Percentiles rank a stretch among this genome's conserved stretches.
Conservation (phyloP, 805 yeast genomes). For the Candida broadrunensis region DNA sequence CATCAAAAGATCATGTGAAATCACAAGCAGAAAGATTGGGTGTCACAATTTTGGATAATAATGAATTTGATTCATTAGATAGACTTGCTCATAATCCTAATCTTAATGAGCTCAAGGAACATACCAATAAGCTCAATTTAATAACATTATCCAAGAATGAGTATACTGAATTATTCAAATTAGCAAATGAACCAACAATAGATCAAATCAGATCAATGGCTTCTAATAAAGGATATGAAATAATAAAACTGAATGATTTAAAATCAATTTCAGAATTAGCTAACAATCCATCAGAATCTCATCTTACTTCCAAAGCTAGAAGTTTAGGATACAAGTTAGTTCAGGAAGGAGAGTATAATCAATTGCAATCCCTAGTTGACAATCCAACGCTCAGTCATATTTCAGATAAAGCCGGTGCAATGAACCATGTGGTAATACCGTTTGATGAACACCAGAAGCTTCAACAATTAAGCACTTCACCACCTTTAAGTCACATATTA, state of each 20-base stretch:
- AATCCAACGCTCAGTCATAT: conserved; percentile 16
- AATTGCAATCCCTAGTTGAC: background rate
- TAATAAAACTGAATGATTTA: conserved; percentile 11
- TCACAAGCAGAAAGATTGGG: conserved; percentile 13
- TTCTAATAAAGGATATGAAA: conserved; percentile 4
- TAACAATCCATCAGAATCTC: conserved; percentile 17
- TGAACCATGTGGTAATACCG: conserved; percentile 15
- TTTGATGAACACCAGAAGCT: conserved; percentile 13
- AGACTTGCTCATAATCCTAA: conserved; percentile 31
- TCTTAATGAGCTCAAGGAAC: conserved; percentile 29
- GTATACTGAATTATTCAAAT: conserved; percentile 26
- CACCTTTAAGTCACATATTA: conserved; percentile 14
- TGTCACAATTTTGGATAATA: conserved; percentile 9
- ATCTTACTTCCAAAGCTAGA: conserved; percentile 12
- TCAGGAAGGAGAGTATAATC: background rate
- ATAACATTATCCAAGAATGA: conserved; percentile 30
- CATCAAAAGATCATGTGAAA: conserved; percentile 20
- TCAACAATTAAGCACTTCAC: conserved; percentile 13
- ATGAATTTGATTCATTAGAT: conserved; percentile 13
- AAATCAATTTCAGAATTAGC: conserved; percentile 3
- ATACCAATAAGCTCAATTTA: conserved; percentile 32
- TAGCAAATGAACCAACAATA: conserved; percentile 25
- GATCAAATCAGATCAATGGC: conserved; percentile 21
- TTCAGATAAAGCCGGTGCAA: conserved; percentile 17
- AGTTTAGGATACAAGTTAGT: conserved; percentile 3